phyloP scores from a whole-genome alignment of 2,329 filamentous ascomycete genomes.

The Lecanoromycetidae sp. region DNA sequence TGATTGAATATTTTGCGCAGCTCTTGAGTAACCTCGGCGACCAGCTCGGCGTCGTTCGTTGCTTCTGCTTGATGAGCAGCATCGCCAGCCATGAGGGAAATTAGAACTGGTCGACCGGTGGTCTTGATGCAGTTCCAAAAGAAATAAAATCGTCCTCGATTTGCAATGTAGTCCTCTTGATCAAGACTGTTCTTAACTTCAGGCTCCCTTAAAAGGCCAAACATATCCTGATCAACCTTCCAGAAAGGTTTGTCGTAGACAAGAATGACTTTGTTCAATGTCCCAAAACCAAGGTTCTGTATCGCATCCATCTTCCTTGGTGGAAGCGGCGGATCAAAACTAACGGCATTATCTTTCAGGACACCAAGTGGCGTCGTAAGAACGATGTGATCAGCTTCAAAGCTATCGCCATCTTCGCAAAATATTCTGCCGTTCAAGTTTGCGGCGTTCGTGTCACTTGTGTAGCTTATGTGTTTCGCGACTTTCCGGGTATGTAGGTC shows the following conservation, averaged over 20 bases:
- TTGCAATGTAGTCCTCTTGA: constrained; percentile 65
- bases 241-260: constrained; percentile 86
- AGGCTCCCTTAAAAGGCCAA: constrained; percentile 74
- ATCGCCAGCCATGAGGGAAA: constrained; percentile 92
- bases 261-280: constrained; percentile 89
- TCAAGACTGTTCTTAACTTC: constrained; percentile 56
- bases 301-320: constrained; percentile 74
- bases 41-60: constrained; percentile 60
- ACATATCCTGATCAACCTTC: constrained; percentile 82
- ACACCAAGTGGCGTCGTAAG: constrained; percentile 84
- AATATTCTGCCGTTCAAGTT: constrained; percentile 48
- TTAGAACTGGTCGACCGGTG: constrained; percentile 72
- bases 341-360: constrained; percentile 66
- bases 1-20: constrained; percentile 61
- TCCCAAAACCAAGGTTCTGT: constrained; percentile 73
- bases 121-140: constrained; percentile 95
- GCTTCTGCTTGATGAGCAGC: constrained; percentile 80
- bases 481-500: constrained; percentile 62
- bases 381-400: constrained; percentile 84
- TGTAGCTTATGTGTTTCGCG: constrained; percentile 62
- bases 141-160: constrained; percentile 86
- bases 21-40: constrained; percentile 68
- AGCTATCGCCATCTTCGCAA: constrained; percentile 62
- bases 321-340: constrained; percentile 86
- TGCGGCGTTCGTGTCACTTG: constrained; percentile 24